Evolutionary conservation across 352 stramenopile species (phyloP).

Genomic region (Pythium utonaiense): DNA sequence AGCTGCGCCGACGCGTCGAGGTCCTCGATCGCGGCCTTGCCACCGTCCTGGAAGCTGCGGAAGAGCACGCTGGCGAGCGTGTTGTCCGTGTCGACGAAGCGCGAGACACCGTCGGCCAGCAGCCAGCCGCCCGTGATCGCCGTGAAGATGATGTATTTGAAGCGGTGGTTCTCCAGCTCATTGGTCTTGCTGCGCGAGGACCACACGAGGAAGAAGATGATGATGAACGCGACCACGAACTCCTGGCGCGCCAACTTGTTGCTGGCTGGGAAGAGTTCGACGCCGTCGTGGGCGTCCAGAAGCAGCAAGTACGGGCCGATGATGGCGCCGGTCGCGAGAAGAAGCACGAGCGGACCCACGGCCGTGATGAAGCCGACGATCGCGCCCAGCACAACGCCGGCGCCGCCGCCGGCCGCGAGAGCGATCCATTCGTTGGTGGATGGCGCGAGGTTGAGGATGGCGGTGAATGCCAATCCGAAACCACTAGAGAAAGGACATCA

Average conservation of each 20-base stretch:
- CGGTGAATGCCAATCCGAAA: slow-evolving; percentile 65
- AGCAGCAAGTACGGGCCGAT: slow-evolving; percentile 73
- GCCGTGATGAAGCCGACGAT: slow-evolving; percentile 76
- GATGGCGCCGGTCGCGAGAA: slow-evolving; percentile 62
- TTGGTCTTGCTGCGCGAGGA: slow-evolving; percentile 70
- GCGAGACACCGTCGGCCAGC: slow-evolving; percentile 64
- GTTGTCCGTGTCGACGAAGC: slow-evolving; percentile 47
- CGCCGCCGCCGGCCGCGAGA: slow-evolving; percentile 53
- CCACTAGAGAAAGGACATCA: slow-evolving; percentile 33
- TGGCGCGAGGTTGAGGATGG: slow-evolving; percentile 48
- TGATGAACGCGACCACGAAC: slow-evolving; percentile 85
- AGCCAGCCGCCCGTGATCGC: slow-evolving; percentile 73
- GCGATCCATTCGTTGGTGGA: slow-evolving; percentile 79
- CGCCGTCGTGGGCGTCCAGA: slow-evolving; percentile 66
- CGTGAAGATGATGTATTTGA: slow-evolving; percentile 87
- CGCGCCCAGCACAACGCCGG: slow-evolving; percentile 56
- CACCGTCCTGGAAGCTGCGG: slow-evolving; percentile 61
- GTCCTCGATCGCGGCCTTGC: slow-evolving; percentile 38
- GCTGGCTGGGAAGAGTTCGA: slow-evolving; percentile 61
- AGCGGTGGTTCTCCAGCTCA: slow-evolving; percentile 85
- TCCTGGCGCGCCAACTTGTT: slow-evolving; percentile 82
- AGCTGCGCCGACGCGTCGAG: slow-evolving; percentile 54
- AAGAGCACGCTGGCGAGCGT: slow-evolving; percentile 66
- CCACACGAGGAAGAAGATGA: slow-evolving; percentile 86
- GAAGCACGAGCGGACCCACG: slow-evolving; percentile 63